A percentile compares a stretch with the other conserved stretches of the same genome.
Conservation (phyloP, 2,329 filamentous ascomycete genomes). For the Ophioceras dolichostomum region DNA sequence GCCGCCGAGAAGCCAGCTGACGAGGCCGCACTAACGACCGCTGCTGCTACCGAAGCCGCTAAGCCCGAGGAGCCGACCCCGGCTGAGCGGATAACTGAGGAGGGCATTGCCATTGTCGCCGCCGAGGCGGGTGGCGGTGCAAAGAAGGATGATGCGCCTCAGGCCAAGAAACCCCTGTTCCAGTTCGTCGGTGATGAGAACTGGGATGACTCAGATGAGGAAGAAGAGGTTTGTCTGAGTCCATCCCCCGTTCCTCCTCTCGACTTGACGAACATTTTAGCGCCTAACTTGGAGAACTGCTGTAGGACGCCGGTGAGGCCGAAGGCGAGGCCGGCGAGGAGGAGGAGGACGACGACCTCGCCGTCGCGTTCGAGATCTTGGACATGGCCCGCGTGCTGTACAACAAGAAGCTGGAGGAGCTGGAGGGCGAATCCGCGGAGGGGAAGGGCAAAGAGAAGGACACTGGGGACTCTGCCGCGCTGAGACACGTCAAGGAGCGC, state of each 20-base stretch:
- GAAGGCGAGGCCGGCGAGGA: conserved; percentile 33
- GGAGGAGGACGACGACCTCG: conserved; percentile 61
- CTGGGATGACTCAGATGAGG: conserved; percentile 72
- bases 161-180: conserved; percentile 66
- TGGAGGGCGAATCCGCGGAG: conserved; percentile 22
- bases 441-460: conserved; percentile 26
- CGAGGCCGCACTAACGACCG: conserved; percentile 28
- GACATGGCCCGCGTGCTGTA: conserved; percentile 63
- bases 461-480: conserved; percentile 24
- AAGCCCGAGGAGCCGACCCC: conserved; percentile 13
- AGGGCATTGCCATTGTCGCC: conserved; percentile 28
- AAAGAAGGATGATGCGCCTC: conserved; percentile 15
- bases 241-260: too few species aligned
- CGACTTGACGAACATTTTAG: too few species aligned
- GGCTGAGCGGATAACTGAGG: conserved; percentile 28
- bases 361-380: conserved; percentile 72
- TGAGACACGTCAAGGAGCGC: conserved; percentile 63
- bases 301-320: conserved; percentile 8
- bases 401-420: conserved; percentile 36
- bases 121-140: conserved; percentile 29
- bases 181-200: conserved; percentile 93
- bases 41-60: conserved; percentile 4
- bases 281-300: too few species aligned
- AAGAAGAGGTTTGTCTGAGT: conserved; percentile 27
- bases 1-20: conserved; percentile 29